Percentiles rank a stretch among this genome's conserved stretches.
Conservation (phyloP, 2,329 filamentous ascomycete genomes). For the Paramyrothecium roridum region DNA sequence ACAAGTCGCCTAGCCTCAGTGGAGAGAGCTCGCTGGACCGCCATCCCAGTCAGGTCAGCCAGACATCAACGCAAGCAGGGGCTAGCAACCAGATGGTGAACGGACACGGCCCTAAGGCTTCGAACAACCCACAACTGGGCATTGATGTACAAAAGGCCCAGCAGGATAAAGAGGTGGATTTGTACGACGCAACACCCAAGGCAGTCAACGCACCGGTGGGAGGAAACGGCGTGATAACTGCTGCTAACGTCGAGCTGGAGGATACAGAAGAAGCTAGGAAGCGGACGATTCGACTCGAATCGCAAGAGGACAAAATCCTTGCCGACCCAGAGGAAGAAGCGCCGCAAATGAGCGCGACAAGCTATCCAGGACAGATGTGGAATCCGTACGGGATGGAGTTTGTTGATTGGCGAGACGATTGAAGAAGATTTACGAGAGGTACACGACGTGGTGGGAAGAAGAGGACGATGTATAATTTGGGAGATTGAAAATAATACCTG, state of each 20-base stretch:
- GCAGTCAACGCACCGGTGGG: conserved; percentile 3
- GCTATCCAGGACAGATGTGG: conserved; percentile 71
- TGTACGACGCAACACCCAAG: conserved; percentile 30
- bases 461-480: not conserved
- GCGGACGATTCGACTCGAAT: conserved; percentile 38
- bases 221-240: conserved; percentile 1
- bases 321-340: conserved; percentile 30
- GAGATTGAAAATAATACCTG: not conserved
- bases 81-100: not conserved
- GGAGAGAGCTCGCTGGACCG: not conserved
- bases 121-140: conserved; percentile 2
- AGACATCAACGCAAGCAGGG: not conserved
- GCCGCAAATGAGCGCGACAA: conserved; percentile 63
- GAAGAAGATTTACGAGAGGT: not conserved
- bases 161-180: conserved; percentile 21
- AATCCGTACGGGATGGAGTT: conserved; percentile 46
- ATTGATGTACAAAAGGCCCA: conserved; percentile 8
- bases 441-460: not conserved
- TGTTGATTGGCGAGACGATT: conserved; percentile 16
- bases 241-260: conserved; percentile 32
- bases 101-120: not conserved
- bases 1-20: not conserved
- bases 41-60: not conserved
- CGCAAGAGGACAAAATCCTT: conserved; percentile 54
- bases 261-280: conserved; percentile 41